Conservation (phyloP, 352 stramenopile genomes). For the Phytophthora foliorum region DNA sequence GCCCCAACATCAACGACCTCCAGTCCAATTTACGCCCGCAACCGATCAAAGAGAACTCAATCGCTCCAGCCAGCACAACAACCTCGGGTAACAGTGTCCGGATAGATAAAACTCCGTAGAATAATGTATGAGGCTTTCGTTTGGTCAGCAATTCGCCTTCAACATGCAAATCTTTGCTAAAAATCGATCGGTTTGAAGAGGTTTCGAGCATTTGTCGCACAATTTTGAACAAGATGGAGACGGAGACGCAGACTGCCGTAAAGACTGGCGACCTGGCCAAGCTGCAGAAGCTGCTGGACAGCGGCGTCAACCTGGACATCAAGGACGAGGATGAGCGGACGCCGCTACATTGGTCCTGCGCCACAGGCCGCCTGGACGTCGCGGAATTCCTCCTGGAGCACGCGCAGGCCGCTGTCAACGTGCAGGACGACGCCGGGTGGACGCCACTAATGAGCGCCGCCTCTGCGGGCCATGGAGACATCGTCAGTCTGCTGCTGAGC, state of each 20-base stretch:
- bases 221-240: conserved; percentile 29
- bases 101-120: neutral
- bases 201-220: neutral
- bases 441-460: conserved; percentile 82
- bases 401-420: conserved; percentile 52
- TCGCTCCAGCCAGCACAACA: conserved; percentile 14
- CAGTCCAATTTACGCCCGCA: conserved; percentile 11
- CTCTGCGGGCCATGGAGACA: conserved; percentile 66
- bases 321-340: conserved; percentile 84
- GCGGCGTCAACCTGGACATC: conserved; percentile 42
- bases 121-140: no score
- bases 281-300: conserved; percentile 44
- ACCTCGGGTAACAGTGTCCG: neutral
- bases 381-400: conserved; percentile 66
- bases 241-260: conserved; percentile 38
- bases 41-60: conserved; percentile 33
- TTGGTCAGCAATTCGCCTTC: no score
- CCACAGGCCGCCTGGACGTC: conserved; percentile 54
- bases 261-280: conserved; percentile 39
- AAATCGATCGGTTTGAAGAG: neutral
- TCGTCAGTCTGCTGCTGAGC: conserved; percentile 65
- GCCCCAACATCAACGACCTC: conserved; percentile 19
- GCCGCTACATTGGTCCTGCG: conserved; percentile 73
- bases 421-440: conserved; percentile 81
- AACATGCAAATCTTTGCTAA: no score